These are phyloP conservation scores for Neoconidiobolus thromboides DNA, from an alignment of 371 early-diverging fungal genomes.

Conservation along the genomic window DNA sequence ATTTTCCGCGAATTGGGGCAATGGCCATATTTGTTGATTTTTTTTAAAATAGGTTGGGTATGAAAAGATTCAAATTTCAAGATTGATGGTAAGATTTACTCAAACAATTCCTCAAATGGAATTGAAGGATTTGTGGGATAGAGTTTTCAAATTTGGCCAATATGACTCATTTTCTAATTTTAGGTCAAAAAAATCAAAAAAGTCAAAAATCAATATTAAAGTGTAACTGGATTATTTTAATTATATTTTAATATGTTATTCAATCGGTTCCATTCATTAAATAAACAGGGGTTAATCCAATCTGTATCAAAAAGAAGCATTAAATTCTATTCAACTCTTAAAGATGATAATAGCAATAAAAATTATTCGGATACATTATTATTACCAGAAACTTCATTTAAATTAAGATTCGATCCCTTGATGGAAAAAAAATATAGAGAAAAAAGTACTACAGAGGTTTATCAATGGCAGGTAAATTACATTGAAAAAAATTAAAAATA, in stretches of 20 bases:
- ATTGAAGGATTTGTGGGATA: too few relatives aligned
- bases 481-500: neutral
- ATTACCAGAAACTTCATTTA: neutral
- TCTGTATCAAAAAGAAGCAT: too few relatives aligned
- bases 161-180: too few relatives aligned
- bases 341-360: neutral
- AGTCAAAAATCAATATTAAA: too few relatives aligned
- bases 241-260: too few relatives aligned
- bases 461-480: neutral
- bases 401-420: constrained; percentile 6
- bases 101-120: neutral
- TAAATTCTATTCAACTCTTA: neutral
- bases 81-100: neutral
- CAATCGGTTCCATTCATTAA: too few relatives aligned
- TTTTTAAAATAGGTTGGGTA: neutral
- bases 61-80: neutral
- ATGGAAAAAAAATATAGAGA: neutral
- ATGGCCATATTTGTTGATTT: neutral
- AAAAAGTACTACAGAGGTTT: neutral
- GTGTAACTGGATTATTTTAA: too few relatives aligned
- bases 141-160: too few relatives aligned
- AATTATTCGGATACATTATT: neutral
- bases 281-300: too few relatives aligned
- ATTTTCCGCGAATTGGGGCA: constrained; percentile 1
- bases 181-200: too few relatives aligned